Evolutionary conservation across 2,329 filamentous ascomycete species (phyloP).

Genomic region (Colletotrichum chrysophilum): DNA sequence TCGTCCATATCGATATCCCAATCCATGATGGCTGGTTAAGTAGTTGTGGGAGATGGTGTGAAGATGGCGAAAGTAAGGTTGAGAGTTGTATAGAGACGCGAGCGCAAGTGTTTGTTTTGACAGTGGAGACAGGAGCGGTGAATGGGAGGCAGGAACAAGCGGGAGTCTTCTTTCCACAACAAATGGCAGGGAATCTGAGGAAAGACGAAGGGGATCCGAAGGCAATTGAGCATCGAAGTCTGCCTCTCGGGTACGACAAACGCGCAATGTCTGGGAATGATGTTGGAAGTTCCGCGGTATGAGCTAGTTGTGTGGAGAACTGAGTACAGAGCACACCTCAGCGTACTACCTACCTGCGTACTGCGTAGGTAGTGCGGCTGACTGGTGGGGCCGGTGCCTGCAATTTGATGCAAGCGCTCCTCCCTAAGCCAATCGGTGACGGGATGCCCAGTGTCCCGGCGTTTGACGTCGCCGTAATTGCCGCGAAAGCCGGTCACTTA

Average conservation of each 20-base stretch:
- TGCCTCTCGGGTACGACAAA: neutral
- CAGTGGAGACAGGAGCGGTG: neutral
- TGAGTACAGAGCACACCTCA: neutral
- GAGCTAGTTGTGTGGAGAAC: neutral
- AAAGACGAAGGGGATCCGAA: neutral
- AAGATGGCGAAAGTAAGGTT: conserved; percentile 20
- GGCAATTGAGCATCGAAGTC: neutral
- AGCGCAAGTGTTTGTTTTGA: neutral
- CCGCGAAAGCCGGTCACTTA: neutral
- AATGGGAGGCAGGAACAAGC: neutral
- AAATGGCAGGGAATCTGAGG: neutral
- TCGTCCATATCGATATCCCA: conserved; percentile 76
- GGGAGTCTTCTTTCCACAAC: neutral
- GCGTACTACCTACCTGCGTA: neutral
- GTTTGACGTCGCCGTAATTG: neutral
- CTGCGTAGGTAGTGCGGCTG: neutral
- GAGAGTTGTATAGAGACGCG: neutral
- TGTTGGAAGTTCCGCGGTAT: neutral
- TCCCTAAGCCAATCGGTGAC: neutral
- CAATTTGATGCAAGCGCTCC: neutral
- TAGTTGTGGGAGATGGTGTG: neutral
- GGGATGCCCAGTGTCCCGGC: neutral
- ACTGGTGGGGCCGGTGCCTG: neutral
- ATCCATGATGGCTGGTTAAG: conserved; percentile 59
- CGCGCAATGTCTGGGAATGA: neutral